A percentile compares a stretch with the other conserved stretches of the same genome.
Evolutionary conservation across 148 eudicot genomes (phyloP).

Genomic region (Talinum fruticosum): DNA sequence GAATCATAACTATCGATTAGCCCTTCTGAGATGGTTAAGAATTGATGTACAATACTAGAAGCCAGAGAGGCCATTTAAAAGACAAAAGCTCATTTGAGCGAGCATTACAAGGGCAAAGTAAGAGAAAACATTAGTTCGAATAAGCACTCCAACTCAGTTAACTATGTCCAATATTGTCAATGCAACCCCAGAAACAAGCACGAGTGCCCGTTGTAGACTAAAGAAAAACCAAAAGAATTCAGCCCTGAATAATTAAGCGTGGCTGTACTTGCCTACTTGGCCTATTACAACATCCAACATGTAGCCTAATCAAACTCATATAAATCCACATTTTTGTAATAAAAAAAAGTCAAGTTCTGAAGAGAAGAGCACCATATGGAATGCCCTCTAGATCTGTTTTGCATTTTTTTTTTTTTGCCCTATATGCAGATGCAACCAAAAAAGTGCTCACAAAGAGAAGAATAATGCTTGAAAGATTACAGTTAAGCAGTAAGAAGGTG

Average conservation of each 20-base stretch:
- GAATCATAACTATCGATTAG: conserved; percentile 5
- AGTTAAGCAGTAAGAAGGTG: background rate
- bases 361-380: background rate
- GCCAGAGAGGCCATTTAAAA: background rate
- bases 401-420: background rate
- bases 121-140: background rate
- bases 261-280: background rate
- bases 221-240: background rate
- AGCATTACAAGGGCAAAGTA: background rate
- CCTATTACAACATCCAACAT: background rate
- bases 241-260: background rate
- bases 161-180: background rate
- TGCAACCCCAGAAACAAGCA: background rate
- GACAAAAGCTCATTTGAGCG: background rate
- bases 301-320: background rate
- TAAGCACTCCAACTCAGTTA: background rate
- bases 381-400: background rate
- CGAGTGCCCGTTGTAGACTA: background rate
- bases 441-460: background rate
- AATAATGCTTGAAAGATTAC: background rate
- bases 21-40: background rate
- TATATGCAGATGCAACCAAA: background rate
- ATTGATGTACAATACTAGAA: background rate
- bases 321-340: background rate
- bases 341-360: background rate